These are phyloP conservation scores for Dendryphion nanum DNA, from an alignment of 2,329 filamentous ascomycete genomes.

Conservation along the genomic window DNA sequence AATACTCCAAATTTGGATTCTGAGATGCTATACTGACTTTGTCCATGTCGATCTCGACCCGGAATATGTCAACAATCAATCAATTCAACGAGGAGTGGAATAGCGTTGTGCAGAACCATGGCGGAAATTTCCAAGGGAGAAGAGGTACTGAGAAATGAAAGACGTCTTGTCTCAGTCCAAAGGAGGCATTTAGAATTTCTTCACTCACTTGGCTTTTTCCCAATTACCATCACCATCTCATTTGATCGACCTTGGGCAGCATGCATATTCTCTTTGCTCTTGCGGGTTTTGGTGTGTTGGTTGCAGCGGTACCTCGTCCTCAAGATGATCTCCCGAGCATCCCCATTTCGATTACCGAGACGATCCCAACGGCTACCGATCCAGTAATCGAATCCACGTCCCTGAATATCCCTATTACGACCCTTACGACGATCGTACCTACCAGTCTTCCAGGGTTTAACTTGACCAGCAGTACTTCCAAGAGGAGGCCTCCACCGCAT, in stretches of 20 bases:
- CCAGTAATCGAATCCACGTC: constrained; percentile 15
- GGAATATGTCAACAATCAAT: no score
- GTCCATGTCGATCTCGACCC: no score
- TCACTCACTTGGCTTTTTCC: no score
- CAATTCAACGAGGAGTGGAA: no score
- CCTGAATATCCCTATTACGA: constrained; percentile 22
- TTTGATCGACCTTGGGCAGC: not conserved
- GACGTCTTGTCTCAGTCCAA: not conserved
- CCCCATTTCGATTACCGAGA: constrained; percentile 7
- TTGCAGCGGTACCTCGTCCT: constrained; percentile 8
- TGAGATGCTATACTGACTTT: constrained; percentile 1
- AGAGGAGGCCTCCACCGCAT: not conserved
- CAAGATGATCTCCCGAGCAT: constrained; percentile 4
- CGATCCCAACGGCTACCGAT: constrained; percentile 15
- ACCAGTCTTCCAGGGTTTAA: constrained; percentile 2
- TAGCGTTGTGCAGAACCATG: no score
- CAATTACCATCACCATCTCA: no score
- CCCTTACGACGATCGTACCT: constrained; percentile 5
- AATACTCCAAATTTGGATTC: not conserved
- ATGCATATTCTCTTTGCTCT: constrained; percentile 15
- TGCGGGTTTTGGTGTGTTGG: constrained; percentile 3
- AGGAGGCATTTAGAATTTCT: no score
- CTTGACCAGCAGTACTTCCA: not conserved
- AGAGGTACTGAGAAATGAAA: not conserved
- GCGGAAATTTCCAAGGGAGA: constrained; percentile 6